These are phyloP conservation scores for Calonectria naviculata DNA, from an alignment of 2,329 filamentous ascomycete genomes.

Conservation along the genomic window DNA sequence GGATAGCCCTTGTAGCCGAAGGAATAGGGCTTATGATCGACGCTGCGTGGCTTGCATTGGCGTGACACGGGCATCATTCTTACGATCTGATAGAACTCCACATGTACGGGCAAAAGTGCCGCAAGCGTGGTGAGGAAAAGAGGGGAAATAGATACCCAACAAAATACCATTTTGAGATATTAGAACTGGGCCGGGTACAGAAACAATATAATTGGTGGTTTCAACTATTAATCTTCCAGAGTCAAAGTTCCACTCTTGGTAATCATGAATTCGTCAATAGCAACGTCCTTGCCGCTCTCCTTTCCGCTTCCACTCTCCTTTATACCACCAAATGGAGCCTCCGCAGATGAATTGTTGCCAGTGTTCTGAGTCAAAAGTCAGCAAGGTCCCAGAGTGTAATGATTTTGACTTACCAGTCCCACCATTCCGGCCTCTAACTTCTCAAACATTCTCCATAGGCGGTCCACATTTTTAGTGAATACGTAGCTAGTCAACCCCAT, in stretches of 20 bases:
- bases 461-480: slow-evolving; percentile 63
- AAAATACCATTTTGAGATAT: too few species aligned
- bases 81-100: too few species aligned
- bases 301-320: slow-evolving; percentile 60
- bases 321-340: slow-evolving; percentile 60
- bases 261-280: slow-evolving; percentile 58
- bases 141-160: too few species aligned
- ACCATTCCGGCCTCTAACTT: slow-evolving; percentile 59
- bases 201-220: background rate
- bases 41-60: too few species aligned
- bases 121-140: too few species aligned
- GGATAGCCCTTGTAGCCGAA: too few species aligned
- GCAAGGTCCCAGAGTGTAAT: background rate
- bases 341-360: slow-evolving; percentile 54
- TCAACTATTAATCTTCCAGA: slow-evolving; percentile 26
- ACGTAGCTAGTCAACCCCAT: slow-evolving; percentile 81
- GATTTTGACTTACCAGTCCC: slow-evolving; percentile 44
- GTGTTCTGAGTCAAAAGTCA: slow-evolving; percentile 44
- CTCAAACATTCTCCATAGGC: slow-evolving; percentile 56
- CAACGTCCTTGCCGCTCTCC: slow-evolving; percentile 60
- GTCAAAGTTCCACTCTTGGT: slow-evolving; percentile 59
- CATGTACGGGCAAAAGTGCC: too few species aligned
- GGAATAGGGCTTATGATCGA: too few species aligned
- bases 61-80: too few species aligned
- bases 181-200: background rate